These are phyloP conservation scores for Phytopythium helicoides DNA, from an alignment of 352 stramenopile species.

Conservation along the genomic window DNA sequence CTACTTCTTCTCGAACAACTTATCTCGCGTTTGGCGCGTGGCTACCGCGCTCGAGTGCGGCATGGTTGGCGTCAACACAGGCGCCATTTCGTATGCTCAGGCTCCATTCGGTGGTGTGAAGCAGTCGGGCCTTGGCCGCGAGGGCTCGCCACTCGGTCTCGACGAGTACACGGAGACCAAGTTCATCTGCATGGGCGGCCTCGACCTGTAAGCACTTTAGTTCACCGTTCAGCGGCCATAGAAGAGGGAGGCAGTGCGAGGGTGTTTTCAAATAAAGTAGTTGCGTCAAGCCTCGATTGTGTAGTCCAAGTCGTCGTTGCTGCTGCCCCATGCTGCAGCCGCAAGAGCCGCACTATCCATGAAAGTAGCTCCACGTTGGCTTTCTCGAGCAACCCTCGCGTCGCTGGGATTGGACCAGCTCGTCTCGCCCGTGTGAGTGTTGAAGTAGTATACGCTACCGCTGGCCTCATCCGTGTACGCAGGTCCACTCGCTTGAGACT, in stretches of 20 bases:
- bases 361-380: background rate
- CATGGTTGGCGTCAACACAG: slow-evolving; percentile 95
- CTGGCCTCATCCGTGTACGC: slow-evolving; percentile 23
- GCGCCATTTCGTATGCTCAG: slow-evolving; percentile 81
- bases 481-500: slow-evolving; percentile 11
- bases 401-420: slow-evolving; percentile 16
- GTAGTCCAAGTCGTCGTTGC: background rate
- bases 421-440: slow-evolving; percentile 30
- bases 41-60: slow-evolving; percentile 87
- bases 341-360: slow-evolving; percentile 1
- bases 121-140: slow-evolving; percentile 86
- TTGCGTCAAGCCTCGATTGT: slow-evolving; percentile 1
- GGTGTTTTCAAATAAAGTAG: too few relatives aligned
- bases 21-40: slow-evolving; percentile 88
- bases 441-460: slow-evolving; percentile 42
- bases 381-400: slow-evolving; percentile 2
- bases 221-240: too few relatives aligned
- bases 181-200: slow-evolving; percentile 88
- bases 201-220: slow-evolving; percentile 26
- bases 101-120: slow-evolving; percentile 90
- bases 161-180: slow-evolving; percentile 98
- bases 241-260: too few relatives aligned
- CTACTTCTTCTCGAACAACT: slow-evolving; percentile 94
- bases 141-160: slow-evolving; percentile 88
- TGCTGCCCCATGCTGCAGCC: slow-evolving; percentile 1